Conservation (phyloP, 169 alveolate species). For the Plasmodium knowlesi region DNA sequence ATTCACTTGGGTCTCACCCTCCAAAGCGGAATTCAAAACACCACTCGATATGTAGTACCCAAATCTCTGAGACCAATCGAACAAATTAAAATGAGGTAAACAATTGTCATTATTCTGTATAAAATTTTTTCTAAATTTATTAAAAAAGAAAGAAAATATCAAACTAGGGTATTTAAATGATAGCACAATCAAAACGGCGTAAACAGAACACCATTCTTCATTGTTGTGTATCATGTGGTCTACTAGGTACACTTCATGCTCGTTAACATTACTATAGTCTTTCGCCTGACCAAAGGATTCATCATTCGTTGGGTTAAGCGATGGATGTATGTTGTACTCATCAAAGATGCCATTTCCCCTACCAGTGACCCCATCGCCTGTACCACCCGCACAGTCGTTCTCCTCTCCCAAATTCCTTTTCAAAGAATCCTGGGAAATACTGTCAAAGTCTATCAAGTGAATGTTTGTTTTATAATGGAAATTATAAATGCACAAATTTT, state of each 20-base stretch:
- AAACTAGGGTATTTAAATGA: conserved; percentile 31
- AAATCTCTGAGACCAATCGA: conserved; percentile 47
- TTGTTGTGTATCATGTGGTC: conserved; percentile 48
- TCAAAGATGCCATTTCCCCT: neutral
- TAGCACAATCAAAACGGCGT: conserved; percentile 14
- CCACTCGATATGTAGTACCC: conserved; percentile 38
- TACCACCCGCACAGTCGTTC: neutral
- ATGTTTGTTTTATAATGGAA: conserved; percentile 38
- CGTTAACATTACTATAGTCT: neutral
- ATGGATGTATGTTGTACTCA: conserved; percentile 6
- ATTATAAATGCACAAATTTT: conserved; percentile 47
- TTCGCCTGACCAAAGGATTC: conserved; percentile 3
- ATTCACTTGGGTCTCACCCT: neutral
- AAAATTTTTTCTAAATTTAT: conserved; percentile 18
- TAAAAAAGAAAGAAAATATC: conserved; percentile 32
- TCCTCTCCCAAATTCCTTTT: neutral
- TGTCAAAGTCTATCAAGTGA: conserved; percentile 12
- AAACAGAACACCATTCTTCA: conserved; percentile 64
- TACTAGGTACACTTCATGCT: conserved; percentile 22
- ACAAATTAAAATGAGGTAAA: conserved; percentile 54
- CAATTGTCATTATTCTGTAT: conserved; percentile 11
- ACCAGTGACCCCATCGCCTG: neutral
- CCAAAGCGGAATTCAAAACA: neutral
- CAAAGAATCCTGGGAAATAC: neutral
- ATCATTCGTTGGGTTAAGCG: neutral